These are phyloP conservation scores for Leccinum longicurvipes DNA, from an alignment of 768 basidiomycete genomes.

Conservation along the genomic window DNA sequence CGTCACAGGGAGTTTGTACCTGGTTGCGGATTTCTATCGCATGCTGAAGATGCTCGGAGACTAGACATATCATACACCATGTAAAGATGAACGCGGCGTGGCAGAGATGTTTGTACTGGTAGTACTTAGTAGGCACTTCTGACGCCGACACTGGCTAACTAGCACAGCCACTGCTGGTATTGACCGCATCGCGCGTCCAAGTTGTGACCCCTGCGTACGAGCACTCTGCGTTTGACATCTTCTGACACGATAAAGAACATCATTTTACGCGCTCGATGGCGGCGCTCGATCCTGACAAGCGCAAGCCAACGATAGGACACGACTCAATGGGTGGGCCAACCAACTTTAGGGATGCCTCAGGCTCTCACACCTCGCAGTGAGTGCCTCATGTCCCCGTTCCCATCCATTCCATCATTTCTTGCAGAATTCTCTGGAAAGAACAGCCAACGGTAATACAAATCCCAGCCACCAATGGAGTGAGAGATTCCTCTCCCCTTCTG, in stretches of 20 bases:
- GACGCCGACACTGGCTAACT: neutral
- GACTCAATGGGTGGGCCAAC: slow-evolving; percentile 9
- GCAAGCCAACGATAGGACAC: slow-evolving; percentile 8
- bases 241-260: slow-evolving; percentile 13
- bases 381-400: slow-evolving; percentile 3
- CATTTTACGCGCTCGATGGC: slow-evolving; percentile 8
- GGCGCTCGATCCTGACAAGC: slow-evolving; percentile 9
- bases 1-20: slow-evolving; percentile 88
- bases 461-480: slow-evolving; percentile 17
- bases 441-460: slow-evolving; percentile 21
- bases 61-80: neutral
- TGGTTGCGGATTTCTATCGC: slow-evolving; percentile 91
- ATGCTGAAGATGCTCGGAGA: slow-evolving; percentile 25
- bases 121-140: neutral
- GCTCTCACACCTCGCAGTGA: slow-evolving; percentile 21
- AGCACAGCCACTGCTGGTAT: neutral
- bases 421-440: slow-evolving; percentile 15
- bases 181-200: neutral
- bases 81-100: neutral
- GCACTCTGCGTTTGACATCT: neutral
- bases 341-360: slow-evolving; percentile 32
- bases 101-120: neutral
- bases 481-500: slow-evolving; percentile 1
- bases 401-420: slow-evolving; percentile 6
- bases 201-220: neutral